Base-by-base conservation (phyloP, 2,329 filamentous ascomycete genomes). In the Penicillium expansum region DNA sequence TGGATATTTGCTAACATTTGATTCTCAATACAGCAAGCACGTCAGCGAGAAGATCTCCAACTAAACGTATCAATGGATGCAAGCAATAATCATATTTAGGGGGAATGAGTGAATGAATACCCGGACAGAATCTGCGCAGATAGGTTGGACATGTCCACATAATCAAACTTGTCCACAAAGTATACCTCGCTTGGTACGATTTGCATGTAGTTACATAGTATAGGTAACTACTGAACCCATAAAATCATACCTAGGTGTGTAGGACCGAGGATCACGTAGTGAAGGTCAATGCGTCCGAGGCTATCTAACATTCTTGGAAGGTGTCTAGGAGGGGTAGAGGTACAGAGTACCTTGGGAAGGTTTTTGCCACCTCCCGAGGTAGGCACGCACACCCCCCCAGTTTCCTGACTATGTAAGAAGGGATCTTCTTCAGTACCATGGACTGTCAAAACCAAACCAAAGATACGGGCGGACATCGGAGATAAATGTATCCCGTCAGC, bases 1-100 rank as follows among this genome's bases (percentile, higher is more conserved):
- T 39, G 24, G 6, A 48, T 37, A 11, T 27, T 22, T 47, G 35
- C 51, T 54, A 48, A 54, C 16, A 8, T 47, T 24, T 13, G 3
- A 4, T 38, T 32, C 13, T 29, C 7, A 16, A 38, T 48, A 16
- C 13, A 54, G 51, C 43, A 54, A 54, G 41, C 11, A 27, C 0
- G 27, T 54, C 29, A 48, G 18, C n/a, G 51, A 54, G 0, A 54
- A 54, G 35, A 5, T 48, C 43, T 54, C 51, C 18, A 54, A 54
- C 43, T 54, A 48, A n/a, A 33, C 44, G 9, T n/a, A 24, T 4
- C 5, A 16, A 30, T 18, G 7, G 13, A 30, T 16, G 20, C 4
- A 14, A 32, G 22, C 2, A 33, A 38, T 24, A 9, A 32, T 48
- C 2, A 22, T 39, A 33, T 18, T n/a, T 30, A 16, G 33, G 5